Evolutionary conservation across 1,139 yeast species (phyloP), one percentile per base, ranked within the genome.

Genomic region (Yamadazyma sp.): DNA sequence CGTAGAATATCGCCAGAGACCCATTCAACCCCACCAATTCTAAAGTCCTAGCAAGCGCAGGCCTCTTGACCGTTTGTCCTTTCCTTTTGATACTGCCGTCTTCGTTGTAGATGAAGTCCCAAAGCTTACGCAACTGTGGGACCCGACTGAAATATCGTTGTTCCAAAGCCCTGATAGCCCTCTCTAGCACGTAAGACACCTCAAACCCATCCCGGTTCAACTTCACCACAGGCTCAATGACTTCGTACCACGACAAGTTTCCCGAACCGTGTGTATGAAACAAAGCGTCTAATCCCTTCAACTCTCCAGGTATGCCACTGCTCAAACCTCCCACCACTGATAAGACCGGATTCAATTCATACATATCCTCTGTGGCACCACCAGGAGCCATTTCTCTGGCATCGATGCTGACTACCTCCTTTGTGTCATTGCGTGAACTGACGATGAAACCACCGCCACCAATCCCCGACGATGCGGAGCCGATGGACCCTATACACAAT

Each of bases 391-490:
- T 77, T 60, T 92, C 98, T 46, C 98, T 67, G 31, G 95, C 95
- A 63, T 92, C 95, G 31, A 89, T 80, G 24, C 82, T 69, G n/a
- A 83, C 48, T 5, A 81, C 73, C 2, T 72, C 69, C 5, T 71
- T 51, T 8, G 60, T 73, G 28, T 63, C 60, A 22, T 62, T 59
- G 31, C 53, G 58, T 31, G 77, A 69, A 34, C 86, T 78, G 1
- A 85, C 73, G 35, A 87, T 83, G 54, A 76, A 87, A 0, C 85
- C 87, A 8, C 97, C 97, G n/a, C 98, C 98, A 2, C 98, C 98
- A 36, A 91, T 80, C 0, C 98, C 98, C 3, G 94, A 81, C 35
- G 91, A 83, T 56, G 81, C 89, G 45, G 89, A 81, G 56, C 87
- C 87, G 31, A 87, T 64, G 41, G 87, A 73, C 2, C 98, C 98